Evolutionary conservation across 352 stramenopile species (phyloP).

Genomic region (Elongisporangium anandrum): DNA sequence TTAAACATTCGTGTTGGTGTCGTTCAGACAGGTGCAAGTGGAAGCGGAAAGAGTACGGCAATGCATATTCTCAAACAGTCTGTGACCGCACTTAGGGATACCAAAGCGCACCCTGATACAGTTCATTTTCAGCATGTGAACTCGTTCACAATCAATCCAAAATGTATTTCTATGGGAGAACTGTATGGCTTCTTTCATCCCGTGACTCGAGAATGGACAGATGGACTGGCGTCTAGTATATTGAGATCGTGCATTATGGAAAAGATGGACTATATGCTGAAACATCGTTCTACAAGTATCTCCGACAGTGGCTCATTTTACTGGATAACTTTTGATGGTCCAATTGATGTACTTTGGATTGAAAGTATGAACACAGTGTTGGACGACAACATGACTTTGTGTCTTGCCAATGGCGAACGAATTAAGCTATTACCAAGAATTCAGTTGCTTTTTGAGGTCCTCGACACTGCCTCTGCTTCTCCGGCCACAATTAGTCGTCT

Average conservation of each 20-base stretch:
- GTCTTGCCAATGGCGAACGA: conserved; percentile 84
- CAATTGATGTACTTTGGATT: conserved; percentile 82
- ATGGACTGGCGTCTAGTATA: conserved; percentile 73
- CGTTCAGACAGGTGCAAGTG: conserved; percentile 69
- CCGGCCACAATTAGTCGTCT: conserved; percentile 91
- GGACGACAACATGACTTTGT: conserved; percentile 90
- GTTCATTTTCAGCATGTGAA: conserved; percentile 48
- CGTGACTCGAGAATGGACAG: conserved; percentile 79
- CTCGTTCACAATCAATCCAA: conserved; percentile 72
- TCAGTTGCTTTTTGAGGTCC: conserved; percentile 92
- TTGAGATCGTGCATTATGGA: conserved; percentile 67
- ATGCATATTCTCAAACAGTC: conserved; percentile 40
- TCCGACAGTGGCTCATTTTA: conserved; percentile 41
- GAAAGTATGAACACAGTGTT: conserved; percentile 88
- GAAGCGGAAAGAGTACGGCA: conserved; percentile 68
- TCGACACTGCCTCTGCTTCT: conserved; percentile 86
- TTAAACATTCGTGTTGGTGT: conserved; percentile 89
- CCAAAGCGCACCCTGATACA: conserved; percentile 34
- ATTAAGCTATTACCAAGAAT: conserved; percentile 85
- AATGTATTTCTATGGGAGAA: conserved; percentile 74
- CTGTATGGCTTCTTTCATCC: conserved; percentile 85
- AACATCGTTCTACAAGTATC: conserved; percentile 3
- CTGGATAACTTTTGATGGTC: conserved; percentile 84
- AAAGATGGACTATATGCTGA: conserved; percentile 52
- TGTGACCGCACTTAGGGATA: conserved; percentile 43